Base-by-base conservation (phyloP, 75 land plant species). In the Gnetum montanum region DNA sequence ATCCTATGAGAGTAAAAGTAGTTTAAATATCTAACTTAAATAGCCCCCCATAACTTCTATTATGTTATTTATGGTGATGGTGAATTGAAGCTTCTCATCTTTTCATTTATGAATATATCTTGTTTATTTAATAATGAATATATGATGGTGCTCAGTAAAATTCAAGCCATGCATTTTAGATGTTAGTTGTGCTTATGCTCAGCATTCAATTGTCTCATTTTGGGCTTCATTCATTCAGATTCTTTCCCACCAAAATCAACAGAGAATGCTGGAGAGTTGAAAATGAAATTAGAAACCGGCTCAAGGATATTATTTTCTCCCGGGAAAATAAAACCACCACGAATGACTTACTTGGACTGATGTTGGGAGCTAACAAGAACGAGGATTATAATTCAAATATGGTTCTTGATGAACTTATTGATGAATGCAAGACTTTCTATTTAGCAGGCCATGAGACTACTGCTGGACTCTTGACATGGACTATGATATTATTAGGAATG, bases 241-340 rank as follows among this genome's bases (percentile, higher is more conserved):
- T 80, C 19, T 35, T 86, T 0, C 97, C 97, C 0, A 87, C 97
- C 2, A 64, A 49, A 47, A 66, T 34, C 58, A 90, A 90, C 63
- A 63, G 56, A 30, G 62, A 35, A 1, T 67, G 67, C 3, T 64
- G 80, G 77, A 72, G 54, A 44, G 20, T 83, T 36, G 77, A 83
- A 43, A 73, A 60, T 67, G 77, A 81, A 23, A 74, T 90, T 23
- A 68, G 35, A 33, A 28, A 6, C 4, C 26, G 33, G 1, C 8
- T 79, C 8, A 62, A 7, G 25, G 54, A 34, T 11, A 53, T 79
- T 16, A 71, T 74, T 4, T 8, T 51, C 22, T 64, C 65, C 35
- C 60, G 55, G 50, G 63, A 61, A 57, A 54, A 45, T 20, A 51
- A 20, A 18, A 35, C 11, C 33, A 12, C 3, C 2, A 51, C 19